Percentiles rank a stretch among this genome's conserved stretches.
phyloP scores from a whole-genome alignment of 768 basidiomycete genomes.

The Boletales sp. region DNA sequence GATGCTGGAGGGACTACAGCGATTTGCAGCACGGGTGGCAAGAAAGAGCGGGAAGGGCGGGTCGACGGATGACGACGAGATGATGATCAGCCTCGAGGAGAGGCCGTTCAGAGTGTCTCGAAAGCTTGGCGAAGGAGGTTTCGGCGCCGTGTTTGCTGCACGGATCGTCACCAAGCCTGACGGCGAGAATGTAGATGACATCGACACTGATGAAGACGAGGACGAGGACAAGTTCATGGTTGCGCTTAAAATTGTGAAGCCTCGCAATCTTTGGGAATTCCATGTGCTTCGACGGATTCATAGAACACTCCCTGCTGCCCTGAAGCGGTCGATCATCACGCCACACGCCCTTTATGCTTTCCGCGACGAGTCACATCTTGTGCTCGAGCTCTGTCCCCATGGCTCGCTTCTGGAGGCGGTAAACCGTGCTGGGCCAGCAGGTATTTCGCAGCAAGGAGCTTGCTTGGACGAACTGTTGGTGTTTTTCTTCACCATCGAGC shows the following conservation, averaged over 20 bases:
- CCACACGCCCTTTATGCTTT: constrained; percentile 82
- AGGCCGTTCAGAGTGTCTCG: constrained; percentile 67
- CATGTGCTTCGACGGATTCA: constrained; percentile 79
- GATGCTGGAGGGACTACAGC: constrained; percentile 68
- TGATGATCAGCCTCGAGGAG: constrained; percentile 60
- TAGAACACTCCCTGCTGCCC: constrained; percentile 51
- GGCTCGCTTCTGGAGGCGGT: constrained; percentile 91
- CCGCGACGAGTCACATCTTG: constrained; percentile 83
- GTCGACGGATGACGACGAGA: constrained; percentile 34
- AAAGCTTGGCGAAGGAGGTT: constrained; percentile 96
- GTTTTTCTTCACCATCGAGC: constrained; percentile 92
- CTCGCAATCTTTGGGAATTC: constrained; percentile 90
- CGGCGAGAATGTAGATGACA: constrained; percentile 39
- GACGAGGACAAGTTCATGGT: constrained; percentile 55
- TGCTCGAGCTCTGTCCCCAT: constrained; percentile 85
- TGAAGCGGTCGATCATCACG: constrained; percentile 67
- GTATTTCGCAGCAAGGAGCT: constrained; percentile 75
- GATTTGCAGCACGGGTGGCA: constrained; percentile 51
- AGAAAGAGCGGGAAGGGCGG: constrained; percentile 33
- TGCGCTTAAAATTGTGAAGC: constrained; percentile 90
- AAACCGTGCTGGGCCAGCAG: constrained; percentile 74
- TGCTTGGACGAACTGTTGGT: constrained; percentile 91
- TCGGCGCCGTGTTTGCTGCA: constrained; percentile 92
- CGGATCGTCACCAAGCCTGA: constrained; percentile 47
- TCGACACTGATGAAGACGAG: constrained; percentile 45